These are phyloP conservation scores for Pseudonectria foliicola DNA, from an alignment of 2,329 filamentous ascomycete genomes.

Conservation along the genomic window DNA sequence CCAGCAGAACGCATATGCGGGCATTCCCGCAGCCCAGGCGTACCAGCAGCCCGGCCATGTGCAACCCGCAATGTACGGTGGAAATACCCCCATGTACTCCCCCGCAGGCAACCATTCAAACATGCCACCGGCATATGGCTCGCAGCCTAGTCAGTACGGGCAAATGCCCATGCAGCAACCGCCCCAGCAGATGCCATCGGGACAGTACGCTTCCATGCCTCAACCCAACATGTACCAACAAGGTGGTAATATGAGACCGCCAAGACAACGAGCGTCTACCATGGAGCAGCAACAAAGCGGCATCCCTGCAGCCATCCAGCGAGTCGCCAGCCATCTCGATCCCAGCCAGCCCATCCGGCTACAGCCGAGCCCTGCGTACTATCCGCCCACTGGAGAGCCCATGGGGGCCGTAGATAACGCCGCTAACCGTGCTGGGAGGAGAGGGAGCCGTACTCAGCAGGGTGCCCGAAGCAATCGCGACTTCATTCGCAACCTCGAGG, in stretches of 20 bases:
- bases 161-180: conserved; percentile 66
- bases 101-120: conserved; percentile 41
- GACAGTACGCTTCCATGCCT: conserved; percentile 52
- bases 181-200: conserved; percentile 57
- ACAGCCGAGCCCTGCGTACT: conserved; percentile 94
- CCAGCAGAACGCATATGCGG: conserved; percentile 60
- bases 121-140: conserved; percentile 66
- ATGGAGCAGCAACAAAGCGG: conserved; percentile 94
- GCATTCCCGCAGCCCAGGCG: conserved; percentile 39
- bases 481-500: conserved; percentile 91
- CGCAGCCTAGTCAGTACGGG: conserved; percentile 63
- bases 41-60: conserved; percentile 41
- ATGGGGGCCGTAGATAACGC: conserved; percentile 58
- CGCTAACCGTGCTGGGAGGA: conserved; percentile 53
- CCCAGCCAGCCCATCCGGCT: conserved; percentile 88
- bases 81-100: conserved; percentile 69
- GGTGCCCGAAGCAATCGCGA: conserved; percentile 62
- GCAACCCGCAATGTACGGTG: conserved; percentile 68
- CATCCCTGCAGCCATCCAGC: conserved; percentile 85
- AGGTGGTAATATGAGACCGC: conserved; percentile 54
- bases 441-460: conserved; percentile 66
- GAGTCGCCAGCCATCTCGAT: conserved; percentile 92
- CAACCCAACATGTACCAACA: conserved; percentile 56
- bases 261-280: conserved; percentile 84
- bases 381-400: conserved; percentile 84